Evolutionary conservation across 139 green algal genomes (phyloP), one percentile per base, ranked within the genome.

Genomic region (Micractinium sp.): DNA sequence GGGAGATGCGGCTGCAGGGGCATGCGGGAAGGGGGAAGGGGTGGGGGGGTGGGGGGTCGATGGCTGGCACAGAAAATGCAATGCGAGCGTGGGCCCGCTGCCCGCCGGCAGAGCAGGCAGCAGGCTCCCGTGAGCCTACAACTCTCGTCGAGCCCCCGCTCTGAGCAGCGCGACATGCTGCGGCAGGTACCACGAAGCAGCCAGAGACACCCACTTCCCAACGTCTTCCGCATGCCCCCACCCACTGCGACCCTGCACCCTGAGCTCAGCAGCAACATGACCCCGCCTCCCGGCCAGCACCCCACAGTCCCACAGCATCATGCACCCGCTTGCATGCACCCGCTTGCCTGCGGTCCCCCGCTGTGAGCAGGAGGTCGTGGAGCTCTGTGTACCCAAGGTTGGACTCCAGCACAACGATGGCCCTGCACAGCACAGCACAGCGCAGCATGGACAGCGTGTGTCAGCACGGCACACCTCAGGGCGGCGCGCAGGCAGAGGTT

Each of bases 391-490:
- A 97, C 12, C 97, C 97, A 36, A 95, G 90, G 91, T 99, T 99
- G 39, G 94, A 96, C 90, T 99, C 97, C 36, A 99, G 86, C 33
- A 99, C 85, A 16, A 99, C 81, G 19, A 99, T 94, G 3, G 96
- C 93, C 76, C 95, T 95, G 91, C 82, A 73, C 31, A 79, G n/a
- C 27, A 39, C 14, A 31, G 22, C 19, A 71, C 13, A 39, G 71
- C 29, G 4, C 25, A 31, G 71, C 29, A 78, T 5, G 25, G 23
- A 27, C 67, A 12, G 35, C 7, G 29, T 23, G 41, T 67, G 16
- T 39, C n/a, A 81, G 63, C 76, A 60, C 22, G 39, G 78, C 78
- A 23, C 56, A 25, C 76, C 76, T 23, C 33, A 71, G 4, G 63
- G 63, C 9, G 20, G 63, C 63, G 18, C 13, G 63, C 63, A 23